phyloP scores from a whole-genome alignment of 73 alveolate species.

The Paramecium caudatum region DNA sequence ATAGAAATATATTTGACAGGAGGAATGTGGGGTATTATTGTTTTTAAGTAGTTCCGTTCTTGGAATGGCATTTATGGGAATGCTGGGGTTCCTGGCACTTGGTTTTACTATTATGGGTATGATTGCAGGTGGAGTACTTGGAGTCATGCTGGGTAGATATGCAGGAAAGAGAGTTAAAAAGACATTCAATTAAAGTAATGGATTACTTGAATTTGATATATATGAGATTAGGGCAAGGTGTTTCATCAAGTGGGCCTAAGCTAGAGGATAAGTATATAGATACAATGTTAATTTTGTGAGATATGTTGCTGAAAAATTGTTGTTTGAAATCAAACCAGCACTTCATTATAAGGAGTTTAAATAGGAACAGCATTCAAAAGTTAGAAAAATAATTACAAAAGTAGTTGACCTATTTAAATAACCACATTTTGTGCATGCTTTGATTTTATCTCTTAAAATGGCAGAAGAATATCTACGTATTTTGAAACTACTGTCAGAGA shows the following conservation, averaged over 20 bases:
- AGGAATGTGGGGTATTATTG: constrained; percentile 53
- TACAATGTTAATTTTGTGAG: constrained; percentile 47
- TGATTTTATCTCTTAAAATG: constrained; percentile 32
- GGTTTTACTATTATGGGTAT: constrained; percentile 56
- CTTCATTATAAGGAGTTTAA: constrained; percentile 10
- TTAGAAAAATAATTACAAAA: background rate
- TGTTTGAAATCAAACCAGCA: constrained; percentile 43
- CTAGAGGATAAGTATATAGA: background rate
- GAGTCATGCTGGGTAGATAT: constrained; percentile 46
- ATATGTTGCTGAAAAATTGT: constrained; percentile 36
- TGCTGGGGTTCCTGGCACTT: constrained; percentile 39
- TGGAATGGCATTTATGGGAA: constrained; percentile 54
- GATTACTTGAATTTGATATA: constrained; percentile 11
- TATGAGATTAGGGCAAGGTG: constrained; percentile 16
- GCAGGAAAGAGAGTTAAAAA: constrained; percentile 57
- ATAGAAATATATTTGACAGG: constrained; percentile 19
- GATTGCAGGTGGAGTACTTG: constrained; percentile 61
- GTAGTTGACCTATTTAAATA: background rate
- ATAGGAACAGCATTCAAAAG: background rate
- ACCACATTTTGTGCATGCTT: background rate
- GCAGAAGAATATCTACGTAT: constrained; percentile 15
- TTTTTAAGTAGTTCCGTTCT: constrained; percentile 19
- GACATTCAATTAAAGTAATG: background rate
- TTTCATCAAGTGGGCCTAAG: constrained; percentile 52
- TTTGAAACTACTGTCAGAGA: background rate